phyloP scores from a whole-genome alignment of 2,329 filamentous ascomycete species.

The Pseudogymnoascus sp. region DNA sequence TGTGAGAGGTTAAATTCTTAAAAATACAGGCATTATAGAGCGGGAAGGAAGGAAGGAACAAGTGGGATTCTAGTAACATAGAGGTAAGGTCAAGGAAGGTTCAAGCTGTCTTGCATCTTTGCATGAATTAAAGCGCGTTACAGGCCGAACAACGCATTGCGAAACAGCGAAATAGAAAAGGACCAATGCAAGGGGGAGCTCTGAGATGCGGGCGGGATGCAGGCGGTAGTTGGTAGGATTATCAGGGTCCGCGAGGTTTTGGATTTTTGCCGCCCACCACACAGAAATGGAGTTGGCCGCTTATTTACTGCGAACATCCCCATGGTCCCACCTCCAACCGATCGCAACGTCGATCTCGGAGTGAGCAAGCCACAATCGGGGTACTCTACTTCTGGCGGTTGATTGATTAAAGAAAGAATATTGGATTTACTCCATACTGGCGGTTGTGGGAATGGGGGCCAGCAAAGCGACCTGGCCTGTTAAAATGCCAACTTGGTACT shows the following conservation, averaged over 20 bases:
- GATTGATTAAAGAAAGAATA: neutral
- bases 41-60: neutral
- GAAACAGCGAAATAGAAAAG: neutral
- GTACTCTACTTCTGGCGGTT: neutral
- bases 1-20: slow-evolving; percentile 1
- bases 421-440: neutral
- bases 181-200: neutral
- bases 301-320: neutral
- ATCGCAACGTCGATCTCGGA: neutral
- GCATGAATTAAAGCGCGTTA: slow-evolving; percentile 1
- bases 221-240: neutral
- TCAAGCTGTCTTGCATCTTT: neutral
- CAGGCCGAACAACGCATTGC: neutral
- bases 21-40: neutral
- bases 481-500: neutral
- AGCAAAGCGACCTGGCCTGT: neutral
- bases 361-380: neutral
- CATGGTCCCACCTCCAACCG: neutral
- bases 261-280: neutral
- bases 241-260: neutral
- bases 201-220: too few species aligned
- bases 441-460: neutral
- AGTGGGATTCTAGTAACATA: neutral
- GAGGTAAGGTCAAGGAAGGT: neutral
- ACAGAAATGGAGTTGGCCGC: neutral